Conservation (phyloP, 306 rosid genomes). For the Prunus mira region DNA sequence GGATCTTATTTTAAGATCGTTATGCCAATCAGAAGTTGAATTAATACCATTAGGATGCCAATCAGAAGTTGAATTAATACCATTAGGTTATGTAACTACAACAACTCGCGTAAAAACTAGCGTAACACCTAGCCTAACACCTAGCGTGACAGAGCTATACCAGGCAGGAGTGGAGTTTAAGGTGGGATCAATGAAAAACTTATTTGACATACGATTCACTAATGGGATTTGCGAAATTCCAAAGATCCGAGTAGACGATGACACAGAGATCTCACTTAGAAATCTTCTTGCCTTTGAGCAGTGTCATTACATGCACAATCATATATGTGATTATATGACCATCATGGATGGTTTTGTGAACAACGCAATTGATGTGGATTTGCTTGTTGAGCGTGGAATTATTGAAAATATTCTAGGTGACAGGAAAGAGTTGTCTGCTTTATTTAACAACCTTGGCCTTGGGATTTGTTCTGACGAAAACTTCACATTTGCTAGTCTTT, state of each 20-base stretch:
- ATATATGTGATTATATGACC: conserved; percentile 15
- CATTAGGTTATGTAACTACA: neutral
- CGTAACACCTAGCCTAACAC: neutral
- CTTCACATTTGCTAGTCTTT: neutral
- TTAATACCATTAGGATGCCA: neutral
- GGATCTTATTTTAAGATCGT: no score
- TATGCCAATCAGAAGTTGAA: no score
- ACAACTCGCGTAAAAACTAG: neutral
- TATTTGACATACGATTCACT: conserved; percentile 26
- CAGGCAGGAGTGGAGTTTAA: conserved; percentile 30
- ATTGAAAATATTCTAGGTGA: conserved; percentile 7
- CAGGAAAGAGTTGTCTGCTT: neutral
- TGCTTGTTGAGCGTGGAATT: neutral
- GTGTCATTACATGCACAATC: neutral
- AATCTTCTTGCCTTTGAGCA: conserved; percentile 38
- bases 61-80: no score
- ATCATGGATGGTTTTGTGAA: conserved; percentile 23
- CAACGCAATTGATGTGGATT: neutral
- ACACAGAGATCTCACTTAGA: neutral
- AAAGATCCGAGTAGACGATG: neutral
- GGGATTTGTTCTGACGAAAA: neutral
- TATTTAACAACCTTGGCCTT: neutral
- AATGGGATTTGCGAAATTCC: conserved; percentile 30
- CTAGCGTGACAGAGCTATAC: conserved; percentile 19
- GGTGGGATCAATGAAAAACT: neutral